phyloP scores from a whole-genome alignment of 2,329 filamentous ascomycete genomes.

The Aspergillus novoparasiticus region DNA sequence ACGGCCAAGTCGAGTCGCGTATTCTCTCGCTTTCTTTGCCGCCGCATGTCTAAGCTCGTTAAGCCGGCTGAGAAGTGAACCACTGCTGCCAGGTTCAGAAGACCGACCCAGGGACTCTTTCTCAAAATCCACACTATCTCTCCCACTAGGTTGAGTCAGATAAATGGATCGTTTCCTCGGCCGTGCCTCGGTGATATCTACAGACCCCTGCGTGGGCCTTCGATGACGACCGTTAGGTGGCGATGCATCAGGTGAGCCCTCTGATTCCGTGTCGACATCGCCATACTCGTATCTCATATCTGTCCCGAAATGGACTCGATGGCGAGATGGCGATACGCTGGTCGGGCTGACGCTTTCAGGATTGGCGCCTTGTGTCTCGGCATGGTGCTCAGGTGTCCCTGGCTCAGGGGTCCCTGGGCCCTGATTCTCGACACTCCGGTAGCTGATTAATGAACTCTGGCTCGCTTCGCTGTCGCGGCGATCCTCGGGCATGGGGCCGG shows the following conservation, averaged over 20 bases:
- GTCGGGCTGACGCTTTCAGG: neutral
- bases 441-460: conserved; percentile 13
- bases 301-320: conserved; percentile 8
- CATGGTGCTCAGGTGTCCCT: neutral
- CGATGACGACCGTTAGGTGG: neutral
- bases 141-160: conserved; percentile 7
- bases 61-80: neutral
- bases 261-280: neutral
- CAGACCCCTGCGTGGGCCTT: conserved; percentile 21
- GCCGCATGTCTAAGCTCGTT: neutral
- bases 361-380: too few species aligned
- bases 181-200: conserved; percentile 32
- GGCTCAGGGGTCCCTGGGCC: neutral
- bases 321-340: conserved; percentile 1
- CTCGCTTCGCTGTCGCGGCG: conserved; percentile 7
- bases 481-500: neutral
- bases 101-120: neutral
- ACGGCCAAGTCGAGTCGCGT: conserved; percentile 1
- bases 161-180: neutral
- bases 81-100: neutral
- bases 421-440: conserved; percentile 7
- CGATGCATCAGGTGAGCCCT: conserved; percentile 6
- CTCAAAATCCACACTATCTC: conserved; percentile 7
- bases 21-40: neutral
- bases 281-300: conserved; percentile 13